A percentile compares a stretch with the other conserved stretches of the same genome.
Conservation (phyloP, 164 flowering plant genomes). For the Berberis thunbergii region DNA sequence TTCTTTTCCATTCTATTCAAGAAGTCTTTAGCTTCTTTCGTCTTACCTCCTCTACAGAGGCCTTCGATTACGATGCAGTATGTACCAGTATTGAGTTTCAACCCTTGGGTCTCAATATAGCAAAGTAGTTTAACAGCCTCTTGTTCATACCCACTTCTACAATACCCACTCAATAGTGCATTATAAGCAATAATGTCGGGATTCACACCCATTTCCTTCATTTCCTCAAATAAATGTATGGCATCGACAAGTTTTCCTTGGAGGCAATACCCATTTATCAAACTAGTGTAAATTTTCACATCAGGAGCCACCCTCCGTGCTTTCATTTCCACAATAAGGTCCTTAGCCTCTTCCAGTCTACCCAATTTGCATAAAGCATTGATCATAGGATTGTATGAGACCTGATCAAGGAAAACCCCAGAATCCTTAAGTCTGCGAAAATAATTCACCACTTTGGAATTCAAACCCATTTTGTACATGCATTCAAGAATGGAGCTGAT, state of each 20-base stretch:
- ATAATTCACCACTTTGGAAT: too few relatives aligned
- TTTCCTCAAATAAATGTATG: conserved; percentile 35
- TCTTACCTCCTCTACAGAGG: conserved; percentile 50
- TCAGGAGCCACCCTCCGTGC: too few relatives aligned
- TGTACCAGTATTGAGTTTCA: conserved; percentile 32
- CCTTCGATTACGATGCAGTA: conserved; percentile 55
- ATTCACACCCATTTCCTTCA: conserved; percentile 40
- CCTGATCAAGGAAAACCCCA: too few relatives aligned
- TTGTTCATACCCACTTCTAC: conserved; percentile 34
- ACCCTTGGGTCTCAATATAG: conserved; percentile 42
- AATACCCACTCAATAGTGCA: conserved; percentile 51
- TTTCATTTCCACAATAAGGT: not conserved
- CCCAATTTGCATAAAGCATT: conserved; percentile 58
- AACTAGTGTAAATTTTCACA: too few relatives aligned
- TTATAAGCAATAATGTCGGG: conserved; percentile 58
- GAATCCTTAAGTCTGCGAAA: too few relatives aligned
- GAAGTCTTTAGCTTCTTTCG: conserved; percentile 27
- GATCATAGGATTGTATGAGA: conserved; percentile 11
- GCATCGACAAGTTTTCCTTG: too few relatives aligned
- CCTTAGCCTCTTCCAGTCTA: conserved; percentile 46
- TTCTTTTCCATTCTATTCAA: conserved; percentile 32
- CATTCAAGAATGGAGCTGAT: conserved; percentile 47
- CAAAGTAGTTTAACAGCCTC: conserved; percentile 31
- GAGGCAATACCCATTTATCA: too few relatives aligned
- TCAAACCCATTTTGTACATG: conserved; percentile 8